Evolutionary conservation across 179 eudicot species (phyloP), one percentile per base, ranked within the genome.

Genomic region (Drosera spatulata): DNA sequence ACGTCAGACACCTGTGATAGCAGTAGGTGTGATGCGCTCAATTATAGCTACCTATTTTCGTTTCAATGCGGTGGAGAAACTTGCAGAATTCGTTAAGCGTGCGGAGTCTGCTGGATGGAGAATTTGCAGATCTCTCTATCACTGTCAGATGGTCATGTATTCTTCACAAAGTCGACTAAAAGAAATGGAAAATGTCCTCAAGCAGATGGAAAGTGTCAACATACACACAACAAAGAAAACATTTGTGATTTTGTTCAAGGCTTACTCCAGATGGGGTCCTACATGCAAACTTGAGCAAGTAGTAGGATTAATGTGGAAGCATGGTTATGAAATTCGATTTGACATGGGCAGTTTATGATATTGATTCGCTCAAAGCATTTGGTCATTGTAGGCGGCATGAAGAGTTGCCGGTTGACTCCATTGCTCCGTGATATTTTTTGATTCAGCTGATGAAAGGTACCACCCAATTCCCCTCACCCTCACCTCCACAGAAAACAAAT

Each of bases 111-210:
- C 82, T 5, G 90, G 88, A 50, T 93, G 99, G 99, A 82, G 60
- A 69, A 59, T 81, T 13, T 84, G 88, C 55, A 65, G 86, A 65
- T 84, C 90, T 33, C 62, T 86, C 22, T 93, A 89, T 71, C 96
- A 89, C 58, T 79, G 86, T 74, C 72, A 78, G 68, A 79, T 88
- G 99, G 75, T 84, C 47, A 71, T 88, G 95, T 89, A 80, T 71
- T 69, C 75, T 15, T 68, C 76, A 45, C 79, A 86, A 53, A 75
- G 74, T 53, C 93, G 90, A n/a, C 53, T 89, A 49, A 66, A 63
- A 48, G 99, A 93, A 63, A 89, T 93, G 95, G 96, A 86, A 75
- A 67, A 59, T 41, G 93, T 89, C 58, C 79, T 84, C 43, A 64
- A 61, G 58, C 93, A 82, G 73, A 88, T 93, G 95, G 74, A 70